These are phyloP conservation scores for Mortierella polycephala DNA, from an alignment of 371 early-diverging fungal genomes.

Conservation along the genomic window DNA sequence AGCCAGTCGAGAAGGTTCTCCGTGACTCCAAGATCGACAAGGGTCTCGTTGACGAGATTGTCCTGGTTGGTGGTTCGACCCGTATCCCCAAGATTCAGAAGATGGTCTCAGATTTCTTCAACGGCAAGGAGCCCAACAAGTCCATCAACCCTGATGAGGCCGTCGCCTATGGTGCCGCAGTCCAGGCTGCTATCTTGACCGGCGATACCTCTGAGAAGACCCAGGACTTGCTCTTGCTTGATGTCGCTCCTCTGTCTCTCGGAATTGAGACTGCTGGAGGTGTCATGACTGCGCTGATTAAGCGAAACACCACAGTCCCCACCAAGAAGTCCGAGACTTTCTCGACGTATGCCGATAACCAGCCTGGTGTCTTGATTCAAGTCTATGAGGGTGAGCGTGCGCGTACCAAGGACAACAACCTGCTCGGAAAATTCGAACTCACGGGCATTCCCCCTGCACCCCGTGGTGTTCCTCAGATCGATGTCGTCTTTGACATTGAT, in stretches of 20 bases:
- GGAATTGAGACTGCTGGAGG: constrained; percentile 98
- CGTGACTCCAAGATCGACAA: constrained; percentile 95
- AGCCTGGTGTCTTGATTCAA: constrained; percentile 97
- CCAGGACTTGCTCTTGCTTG: constrained; percentile 82
- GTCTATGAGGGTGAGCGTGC: constrained; percentile 98
- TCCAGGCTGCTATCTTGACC: constrained; percentile 94
- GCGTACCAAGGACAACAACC: constrained; percentile 95
- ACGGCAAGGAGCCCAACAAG: constrained; percentile 97
- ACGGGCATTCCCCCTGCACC: constrained; percentile 96
- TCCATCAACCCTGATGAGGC: constrained; percentile 99
- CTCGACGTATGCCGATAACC: constrained; percentile 98
- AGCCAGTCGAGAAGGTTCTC: constrained; percentile 96
- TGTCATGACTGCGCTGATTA: constrained; percentile 95
- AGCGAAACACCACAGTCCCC: constrained; percentile 97
- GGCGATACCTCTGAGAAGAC: constrained; percentile 94
- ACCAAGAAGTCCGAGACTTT: constrained; percentile 97
- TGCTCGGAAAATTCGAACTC: constrained; percentile 96
- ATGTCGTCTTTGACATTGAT: constrained; percentile 97
- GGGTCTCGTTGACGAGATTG: constrained; percentile 92
- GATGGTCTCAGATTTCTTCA: constrained; percentile 97
- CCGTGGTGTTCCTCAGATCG: constrained; percentile 97
- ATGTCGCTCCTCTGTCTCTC: constrained; percentile 91
- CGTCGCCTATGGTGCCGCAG: constrained; percentile 99
- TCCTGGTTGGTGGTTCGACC: constrained; percentile 99
- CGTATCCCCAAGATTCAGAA: constrained; percentile 99